Conservation (phyloP, 1,284 basidiomycete species). For the Agaricales sp. region DNA sequence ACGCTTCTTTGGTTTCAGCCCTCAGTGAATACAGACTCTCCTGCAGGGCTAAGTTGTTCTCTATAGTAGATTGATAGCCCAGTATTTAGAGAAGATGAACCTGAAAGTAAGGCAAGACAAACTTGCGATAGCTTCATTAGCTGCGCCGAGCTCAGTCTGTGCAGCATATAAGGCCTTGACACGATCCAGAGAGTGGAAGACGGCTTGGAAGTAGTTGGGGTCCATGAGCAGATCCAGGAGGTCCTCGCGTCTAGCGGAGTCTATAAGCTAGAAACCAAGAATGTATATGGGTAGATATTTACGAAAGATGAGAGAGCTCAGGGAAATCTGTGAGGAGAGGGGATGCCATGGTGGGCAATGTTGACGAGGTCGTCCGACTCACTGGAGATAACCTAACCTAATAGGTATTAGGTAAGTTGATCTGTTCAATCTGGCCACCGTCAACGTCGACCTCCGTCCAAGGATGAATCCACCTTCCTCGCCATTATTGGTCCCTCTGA, state of each 20-base stretch:
- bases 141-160: constrained; percentile 67
- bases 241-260: constrained; percentile 56
- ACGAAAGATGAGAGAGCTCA: not conserved
- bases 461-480: not conserved
- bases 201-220: constrained; percentile 76
- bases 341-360: not conserved
- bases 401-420: too few species aligned
- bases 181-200: constrained; percentile 68
- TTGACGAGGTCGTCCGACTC: too few species aligned
- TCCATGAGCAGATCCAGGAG: constrained; percentile 82
- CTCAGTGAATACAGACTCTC: constrained; percentile 65
- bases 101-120: constrained; percentile 20
- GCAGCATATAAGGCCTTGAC: constrained; percentile 68
- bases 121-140: constrained; percentile 82
- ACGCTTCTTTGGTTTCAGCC: constrained; percentile 73
- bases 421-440: not conserved
- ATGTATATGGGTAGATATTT: not conserved
- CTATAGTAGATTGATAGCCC: constrained; percentile 30
- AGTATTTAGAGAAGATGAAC: constrained; percentile 3
- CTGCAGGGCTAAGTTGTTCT: constrained; percentile 65
- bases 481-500: not conserved
- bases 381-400: too few species aligned
- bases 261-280: not conserved
- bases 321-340: not conserved
- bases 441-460: not conserved